Percentiles rank a stretch among this genome's conserved stretches.
phyloP scores from a whole-genome alignment of 495 filamentous ascomycete species.

The Hyaloscypha variabilis region DNA sequence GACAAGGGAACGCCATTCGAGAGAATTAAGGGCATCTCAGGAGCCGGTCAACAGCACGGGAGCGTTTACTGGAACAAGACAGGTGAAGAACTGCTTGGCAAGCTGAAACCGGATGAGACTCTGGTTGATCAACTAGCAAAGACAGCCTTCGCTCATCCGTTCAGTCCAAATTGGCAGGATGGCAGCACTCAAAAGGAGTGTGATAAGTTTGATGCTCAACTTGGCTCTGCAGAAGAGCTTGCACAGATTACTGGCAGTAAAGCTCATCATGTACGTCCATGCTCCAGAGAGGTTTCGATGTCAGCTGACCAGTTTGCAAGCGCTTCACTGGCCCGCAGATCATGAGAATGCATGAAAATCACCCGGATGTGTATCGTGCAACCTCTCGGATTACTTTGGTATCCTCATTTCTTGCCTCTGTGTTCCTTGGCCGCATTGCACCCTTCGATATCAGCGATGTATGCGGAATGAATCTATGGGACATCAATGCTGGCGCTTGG shows the following conservation, averaged over 20 bases:
- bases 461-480: conserved; percentile 96
- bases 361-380: conserved; percentile 76
- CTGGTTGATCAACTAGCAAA: conserved; percentile 69
- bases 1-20: conserved; percentile 74
- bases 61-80: conserved; percentile 86
- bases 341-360: conserved; percentile 76
- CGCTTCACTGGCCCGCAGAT: conserved; percentile 99
- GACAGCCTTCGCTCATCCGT: conserved; percentile 80
- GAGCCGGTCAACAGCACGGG: conserved; percentile 94
- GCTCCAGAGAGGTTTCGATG: background rate
- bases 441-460: conserved; percentile 94
- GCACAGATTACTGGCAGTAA: conserved; percentile 85
- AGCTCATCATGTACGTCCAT: conserved; percentile 82
- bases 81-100: conserved; percentile 66
- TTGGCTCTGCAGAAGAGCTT: conserved; percentile 67
- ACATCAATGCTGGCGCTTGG: conserved; percentile 75
- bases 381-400: conserved; percentile 90
- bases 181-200: conserved; percentile 90
- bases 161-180: conserved; percentile 97
- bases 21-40: conserved; percentile 80
- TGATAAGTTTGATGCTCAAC: conserved; percentile 75
- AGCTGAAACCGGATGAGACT: conserved; percentile 58
- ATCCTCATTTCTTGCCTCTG: conserved; percentile 90
- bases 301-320: conserved; percentile 42
- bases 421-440: conserved; percentile 84